These are phyloP conservation scores for Diaporthe sp. DNA, from an alignment of 2,329 filamentous ascomycete species.

Conservation along the genomic window DNA sequence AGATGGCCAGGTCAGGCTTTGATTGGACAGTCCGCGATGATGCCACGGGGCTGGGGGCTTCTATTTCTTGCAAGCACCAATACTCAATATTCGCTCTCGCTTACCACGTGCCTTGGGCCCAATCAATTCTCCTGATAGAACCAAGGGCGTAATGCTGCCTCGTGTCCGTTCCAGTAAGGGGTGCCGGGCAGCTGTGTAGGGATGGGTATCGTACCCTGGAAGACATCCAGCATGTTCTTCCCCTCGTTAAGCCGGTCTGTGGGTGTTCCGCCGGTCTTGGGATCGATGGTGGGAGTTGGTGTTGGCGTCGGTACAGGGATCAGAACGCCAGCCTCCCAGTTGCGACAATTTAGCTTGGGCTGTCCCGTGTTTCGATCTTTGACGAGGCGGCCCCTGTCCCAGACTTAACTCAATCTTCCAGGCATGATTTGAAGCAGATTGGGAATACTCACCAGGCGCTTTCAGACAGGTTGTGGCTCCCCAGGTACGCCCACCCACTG, in stretches of 20 bases:
- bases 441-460: conserved; percentile 79
- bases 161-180: conserved; percentile 51
- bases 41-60: background rate
- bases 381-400: conserved; percentile 70
- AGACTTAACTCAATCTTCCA: conserved; percentile 21
- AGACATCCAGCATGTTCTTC: conserved; percentile 53
- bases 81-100: conserved; percentile 4
- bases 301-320: conserved; percentile 62
- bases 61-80: background rate
- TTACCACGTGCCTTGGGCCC: background rate
- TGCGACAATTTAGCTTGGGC: conserved; percentile 84
- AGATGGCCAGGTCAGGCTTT: background rate
- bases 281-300: conserved; percentile 30
- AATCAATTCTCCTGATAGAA: conserved; percentile 44
- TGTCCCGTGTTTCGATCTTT: conserved; percentile 74
- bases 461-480: conserved; percentile 92
- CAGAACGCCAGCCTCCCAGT: conserved; percentile 96
- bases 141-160: conserved; percentile 50
- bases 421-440: conserved; percentile 28
- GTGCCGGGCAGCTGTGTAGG: conserved; percentile 72
- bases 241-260: conserved; percentile 2
- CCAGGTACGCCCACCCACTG: conserved; percentile 82
- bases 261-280: conserved; percentile 3
- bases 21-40: background rate
- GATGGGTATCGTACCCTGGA: conserved; percentile 67